Conservation (phyloP, 2,329 filamentous ascomycete genomes). For the Coleophoma crateriformis region DNA sequence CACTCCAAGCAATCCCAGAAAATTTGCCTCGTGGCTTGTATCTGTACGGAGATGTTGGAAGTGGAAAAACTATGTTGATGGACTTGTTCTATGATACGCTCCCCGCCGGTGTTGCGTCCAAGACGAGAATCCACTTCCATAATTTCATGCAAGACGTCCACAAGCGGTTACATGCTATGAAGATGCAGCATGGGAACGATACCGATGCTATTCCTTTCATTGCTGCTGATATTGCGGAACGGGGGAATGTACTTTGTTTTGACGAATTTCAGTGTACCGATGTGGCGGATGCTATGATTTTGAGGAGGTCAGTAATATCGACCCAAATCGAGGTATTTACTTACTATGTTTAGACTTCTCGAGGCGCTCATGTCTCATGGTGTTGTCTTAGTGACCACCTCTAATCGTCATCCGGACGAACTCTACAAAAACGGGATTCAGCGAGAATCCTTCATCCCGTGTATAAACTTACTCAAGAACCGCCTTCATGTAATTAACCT, state of each 20-base stretch:
- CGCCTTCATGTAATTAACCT: slow-evolving; percentile 87
- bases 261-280: slow-evolving; percentile 99
- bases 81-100: slow-evolving; percentile 95
- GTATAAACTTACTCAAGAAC: slow-evolving; percentile 84
- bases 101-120: slow-evolving; percentile 70
- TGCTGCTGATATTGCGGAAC: slow-evolving; percentile 86
- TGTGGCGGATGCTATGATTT: slow-evolving; percentile 97
- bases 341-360: slow-evolving; percentile 51
- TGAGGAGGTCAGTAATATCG: slow-evolving; percentile 55
- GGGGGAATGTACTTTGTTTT: slow-evolving; percentile 85
- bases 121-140: slow-evolving; percentile 95
- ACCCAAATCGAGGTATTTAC: background rate
- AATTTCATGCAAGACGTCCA: slow-evolving; percentile 99
- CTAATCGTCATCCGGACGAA: slow-evolving; percentile 92
- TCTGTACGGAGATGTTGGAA: slow-evolving; percentile 93
- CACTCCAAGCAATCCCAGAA: slow-evolving; percentile 52
- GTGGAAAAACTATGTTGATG: slow-evolving; percentile 99
- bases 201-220: slow-evolving; percentile 88
- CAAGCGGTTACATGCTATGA: slow-evolving; percentile 82
- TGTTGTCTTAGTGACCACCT: slow-evolving; percentile 93
- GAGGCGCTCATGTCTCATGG: slow-evolving; percentile 93
- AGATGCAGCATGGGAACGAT: slow-evolving; percentile 83
- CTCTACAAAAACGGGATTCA: slow-evolving; percentile 98
- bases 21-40: slow-evolving; percentile 84
- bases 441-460: slow-evolving; percentile 89